Percentiles rank a stretch among this genome's conserved stretches.
Conservation (phyloP, 768 basidiomycete species). For the Glaciozyma martinii region DNA sequence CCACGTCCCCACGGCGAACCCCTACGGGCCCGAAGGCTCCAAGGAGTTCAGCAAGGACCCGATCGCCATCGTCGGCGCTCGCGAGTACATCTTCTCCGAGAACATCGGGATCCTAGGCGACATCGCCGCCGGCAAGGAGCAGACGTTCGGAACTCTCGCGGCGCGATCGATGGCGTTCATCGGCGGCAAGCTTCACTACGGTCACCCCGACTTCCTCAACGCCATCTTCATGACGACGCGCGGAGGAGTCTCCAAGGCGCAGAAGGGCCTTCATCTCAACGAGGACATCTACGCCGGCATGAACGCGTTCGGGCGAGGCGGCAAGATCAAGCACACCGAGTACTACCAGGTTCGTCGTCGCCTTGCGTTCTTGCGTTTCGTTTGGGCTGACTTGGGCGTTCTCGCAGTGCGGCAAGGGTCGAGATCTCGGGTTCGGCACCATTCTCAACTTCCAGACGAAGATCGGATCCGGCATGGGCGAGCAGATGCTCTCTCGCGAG, state of each 20-base stretch:
- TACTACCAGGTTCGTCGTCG: slow-evolving; percentile 68
- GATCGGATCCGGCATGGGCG: slow-evolving; percentile 99
- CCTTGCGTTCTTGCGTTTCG: background rate
- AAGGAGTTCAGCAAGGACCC: slow-evolving; percentile 75
- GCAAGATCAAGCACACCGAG: slow-evolving; percentile 96
- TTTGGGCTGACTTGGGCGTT: background rate
- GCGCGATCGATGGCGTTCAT: slow-evolving; percentile 94
- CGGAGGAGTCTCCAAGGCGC: slow-evolving; percentile 96
- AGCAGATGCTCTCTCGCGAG: slow-evolving; percentile 97
- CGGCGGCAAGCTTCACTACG: slow-evolving; percentile 96
- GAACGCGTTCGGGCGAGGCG: slow-evolving; percentile 94
- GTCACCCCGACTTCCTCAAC: slow-evolving; percentile 98
- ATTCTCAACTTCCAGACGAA: slow-evolving; percentile 99
- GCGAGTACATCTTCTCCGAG: slow-evolving; percentile 99
- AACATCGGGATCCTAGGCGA: slow-evolving; percentile 99
- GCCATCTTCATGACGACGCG: slow-evolving; percentile 96
- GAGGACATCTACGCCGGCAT: slow-evolving; percentile 99
- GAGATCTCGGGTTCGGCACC: slow-evolving; percentile 97
- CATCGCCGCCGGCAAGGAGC: slow-evolving; percentile 96
- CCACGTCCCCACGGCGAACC: slow-evolving; percentile 69
- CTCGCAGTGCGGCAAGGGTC: slow-evolving; percentile 74
- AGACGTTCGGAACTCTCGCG: slow-evolving; percentile 97
- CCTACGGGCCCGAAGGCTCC: slow-evolving; percentile 53
- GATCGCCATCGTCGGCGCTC: slow-evolving; percentile 93
- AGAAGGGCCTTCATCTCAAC: slow-evolving; percentile 97